Evolutionary conservation across 179 eudicot species (phyloP), one percentile per base, ranked within the genome.

Genomic region (Drosera spatulata): DNA sequence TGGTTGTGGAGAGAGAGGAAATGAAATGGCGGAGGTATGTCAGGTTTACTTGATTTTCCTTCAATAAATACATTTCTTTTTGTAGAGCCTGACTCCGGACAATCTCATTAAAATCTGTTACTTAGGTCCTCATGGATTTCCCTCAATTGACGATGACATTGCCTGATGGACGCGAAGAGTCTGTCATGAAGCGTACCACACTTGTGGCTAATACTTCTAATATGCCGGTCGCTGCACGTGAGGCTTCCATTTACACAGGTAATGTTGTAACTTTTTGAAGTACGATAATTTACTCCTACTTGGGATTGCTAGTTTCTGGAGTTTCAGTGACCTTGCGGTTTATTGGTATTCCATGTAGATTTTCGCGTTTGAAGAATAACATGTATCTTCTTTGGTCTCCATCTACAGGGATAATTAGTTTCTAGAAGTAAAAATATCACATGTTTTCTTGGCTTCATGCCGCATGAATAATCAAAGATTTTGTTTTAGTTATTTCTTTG

Each of bases 181-280:
- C 99, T 73, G 99, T 93, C 55, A 93, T 93, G 99, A 93, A 93
- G 67, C 93, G 96, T 53, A 93, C 99, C 51, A 93, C 99, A 10
- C 96, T 88, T 69, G 99, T 93, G 68, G 99, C 99, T 50, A 93
- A 93, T 69, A 93, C 99, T 67, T 93, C 99, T 58, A 93, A 93
- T 77, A 93, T 93, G 99, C 99, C 99, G 9, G 99, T 93, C 86
- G 99, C 99, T 75, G 99, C 99, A 48, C 98, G 98, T 70, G 98
- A 91, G 83, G 98, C 98, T 52, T 93, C 99, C 72, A 89, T 93
- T 53, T 88, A 93, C 80, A 93, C 99, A 65, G 96, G 96, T 89
- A 66, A 67, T 4, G 8, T 43, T 43, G 45, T 43, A 43, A 22
- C 33, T 22, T 22, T 22, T 1, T 22, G 45, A 43, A 7, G 1